These are phyloP conservation scores for Agrocybe pediades DNA, from an alignment of 768 basidiomycete species.

Conservation along the genomic window DNA sequence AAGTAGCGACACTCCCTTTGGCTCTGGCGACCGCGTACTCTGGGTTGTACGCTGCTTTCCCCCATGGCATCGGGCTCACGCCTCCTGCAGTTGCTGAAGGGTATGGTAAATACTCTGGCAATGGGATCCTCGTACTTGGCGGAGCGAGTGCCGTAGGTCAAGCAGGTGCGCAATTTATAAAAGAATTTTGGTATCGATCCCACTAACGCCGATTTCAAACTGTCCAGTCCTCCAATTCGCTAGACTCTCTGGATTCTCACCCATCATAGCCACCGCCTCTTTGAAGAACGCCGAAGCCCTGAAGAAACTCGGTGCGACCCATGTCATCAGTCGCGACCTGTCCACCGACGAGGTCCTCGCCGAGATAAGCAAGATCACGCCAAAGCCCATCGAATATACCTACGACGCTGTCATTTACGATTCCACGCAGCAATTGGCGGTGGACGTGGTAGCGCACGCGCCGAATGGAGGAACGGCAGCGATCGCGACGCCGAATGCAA, in stretches of 20 bases:
- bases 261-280: conserved; percentile 43
- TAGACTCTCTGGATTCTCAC: conserved; percentile 40
- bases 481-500: neutral
- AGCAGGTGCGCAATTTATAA: conserved; percentile 32
- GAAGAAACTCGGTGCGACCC: conserved; percentile 40
- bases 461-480: neutral
- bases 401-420: conserved; percentile 26
- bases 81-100: conserved; percentile 32
- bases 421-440: conserved; percentile 23
- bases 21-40: conserved; percentile 48
- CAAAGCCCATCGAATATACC: conserved; percentile 20
- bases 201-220: neutral
- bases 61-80: conserved; percentile 41
- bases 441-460: conserved; percentile 21
- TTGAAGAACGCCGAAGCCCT: conserved; percentile 30
- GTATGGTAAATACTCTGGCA: conserved; percentile 41
- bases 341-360: conserved; percentile 17
- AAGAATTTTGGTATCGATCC: neutral
- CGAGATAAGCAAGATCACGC: conserved; percentile 22
- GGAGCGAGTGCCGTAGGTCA: conserved; percentile 52
- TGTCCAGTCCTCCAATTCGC: conserved; percentile 28
- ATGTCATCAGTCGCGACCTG: conserved; percentile 36
- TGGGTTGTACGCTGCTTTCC: conserved; percentile 43
- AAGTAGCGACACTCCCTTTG: conserved; percentile 49
- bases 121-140: conserved; percentile 49